Evolutionary conservation across 202 grass and related monocot genomes (phyloP), one percentile per base, ranked within the genome.

Genomic region (Setaria viridis): DNA sequence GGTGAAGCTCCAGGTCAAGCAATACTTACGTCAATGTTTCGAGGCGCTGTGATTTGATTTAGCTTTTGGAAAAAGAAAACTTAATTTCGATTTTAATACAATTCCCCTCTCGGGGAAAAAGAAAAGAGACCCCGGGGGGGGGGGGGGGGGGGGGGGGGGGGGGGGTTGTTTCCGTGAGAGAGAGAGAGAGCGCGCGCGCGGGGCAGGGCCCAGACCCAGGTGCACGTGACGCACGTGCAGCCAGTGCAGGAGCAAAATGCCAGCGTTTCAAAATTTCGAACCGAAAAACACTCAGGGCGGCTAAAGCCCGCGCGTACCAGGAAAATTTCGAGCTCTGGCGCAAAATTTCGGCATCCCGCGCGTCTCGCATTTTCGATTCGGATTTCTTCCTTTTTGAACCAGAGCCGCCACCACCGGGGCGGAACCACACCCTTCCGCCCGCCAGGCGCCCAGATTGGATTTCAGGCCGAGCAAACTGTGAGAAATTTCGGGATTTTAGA

Each of bases 241-340:
- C 9, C 37, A 21, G 80, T 82, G 53, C 51, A 2, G 32, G 16
- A 9, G 15, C 21, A 46, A 35, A 7, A 47, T 14, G 21, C 50
- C 68, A 82, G 25, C 55, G 45, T 48, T 82, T 82, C 67, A 73
- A 73, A 73, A 62, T 16, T 82, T 82, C 67, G 72, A 73, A 73
- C 21, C 25, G 42, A 64, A 43, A 41, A 41, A 46, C 7, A 11
- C 15, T 7, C 11, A 29, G 42, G 6, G 34, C 54, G 33, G 43
- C 21, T 4, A 34, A 34, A 73, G 67, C 80, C 67, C 80, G 69
- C 55, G 30, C 7, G 16, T 6, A 4, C 53, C 67, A 3, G 0
- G 21, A 59, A 72, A 62, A 7, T 74, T 82, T 66, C 35, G 32
- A 48, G 51, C 42, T 53, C 71, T 12, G n/a, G 1, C 1, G 45